Conservation (phyloP, 768 basidiomycete species). For the Cantharellus anzutake region DNA sequence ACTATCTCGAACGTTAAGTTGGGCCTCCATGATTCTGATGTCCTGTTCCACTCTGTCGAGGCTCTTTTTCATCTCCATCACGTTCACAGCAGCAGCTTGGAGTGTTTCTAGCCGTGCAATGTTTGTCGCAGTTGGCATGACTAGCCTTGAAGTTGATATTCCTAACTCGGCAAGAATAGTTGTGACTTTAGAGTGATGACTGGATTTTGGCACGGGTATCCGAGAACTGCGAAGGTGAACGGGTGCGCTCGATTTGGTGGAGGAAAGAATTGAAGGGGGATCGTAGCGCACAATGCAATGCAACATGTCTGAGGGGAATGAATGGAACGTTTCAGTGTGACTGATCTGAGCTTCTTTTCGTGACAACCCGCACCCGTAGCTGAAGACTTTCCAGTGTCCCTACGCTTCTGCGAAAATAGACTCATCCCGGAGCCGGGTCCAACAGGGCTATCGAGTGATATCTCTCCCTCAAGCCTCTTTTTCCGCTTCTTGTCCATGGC, state of each 20-base stretch:
- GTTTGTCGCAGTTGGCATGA: slow-evolving; percentile 88
- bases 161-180: slow-evolving; percentile 62
- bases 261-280: slow-evolving; percentile 23
- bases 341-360: not conserved
- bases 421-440: slow-evolving; percentile 20
- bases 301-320: slow-evolving; percentile 10
- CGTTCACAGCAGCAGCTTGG: slow-evolving; percentile 43
- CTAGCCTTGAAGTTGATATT: slow-evolving; percentile 49
- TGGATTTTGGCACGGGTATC: slow-evolving; percentile 58
- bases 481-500: slow-evolving; percentile 28
- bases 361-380: slow-evolving; percentile 30
- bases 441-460: slow-evolving; percentile 26
- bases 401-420: slow-evolving; percentile 19
- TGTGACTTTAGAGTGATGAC: slow-evolving; percentile 54
- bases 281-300: slow-evolving; percentile 63
- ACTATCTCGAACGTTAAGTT: slow-evolving; percentile 33
- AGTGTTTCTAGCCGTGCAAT: slow-evolving; percentile 53
- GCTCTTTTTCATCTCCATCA: slow-evolving; percentile 79
- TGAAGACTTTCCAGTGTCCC: slow-evolving; percentile 33
- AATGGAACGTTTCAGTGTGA: not conserved
- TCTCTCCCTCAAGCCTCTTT: slow-evolving; percentile 26
- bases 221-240: slow-evolving; percentile 78
- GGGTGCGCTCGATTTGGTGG: slow-evolving; percentile 60
- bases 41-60: slow-evolving; percentile 81
- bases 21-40: slow-evolving; percentile 46